Percentiles rank a stretch among this genome's conserved stretches.
phyloP scores from a whole-genome alignment of 2,329 filamentous ascomycete species.

The Epichloe sp. region DNA sequence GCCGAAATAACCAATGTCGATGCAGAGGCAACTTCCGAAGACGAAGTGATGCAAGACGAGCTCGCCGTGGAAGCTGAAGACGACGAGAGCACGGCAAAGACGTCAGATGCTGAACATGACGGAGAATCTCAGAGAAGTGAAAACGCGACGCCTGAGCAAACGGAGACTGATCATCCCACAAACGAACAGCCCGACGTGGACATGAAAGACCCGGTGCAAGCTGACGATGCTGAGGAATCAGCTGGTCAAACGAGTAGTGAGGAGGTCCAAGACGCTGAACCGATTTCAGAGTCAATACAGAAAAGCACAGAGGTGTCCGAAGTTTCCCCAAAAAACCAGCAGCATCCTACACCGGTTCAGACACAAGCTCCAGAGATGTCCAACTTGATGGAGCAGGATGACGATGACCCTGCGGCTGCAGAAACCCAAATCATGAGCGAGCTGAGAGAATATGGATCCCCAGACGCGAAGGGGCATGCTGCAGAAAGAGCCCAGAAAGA shows the following conservation, averaged over 20 bases:
- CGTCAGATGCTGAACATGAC: background rate
- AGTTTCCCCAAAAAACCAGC: background rate
- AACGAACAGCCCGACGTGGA: conserved; percentile 2
- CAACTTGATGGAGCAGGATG: background rate
- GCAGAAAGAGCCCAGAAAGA: background rate
- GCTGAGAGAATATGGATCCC: conserved; percentile 4
- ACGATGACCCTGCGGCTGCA: conserved; percentile 5
- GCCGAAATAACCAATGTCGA: background rate
- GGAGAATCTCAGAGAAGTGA: background rate
- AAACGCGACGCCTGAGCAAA: background rate
- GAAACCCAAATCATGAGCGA: conserved; percentile 14
- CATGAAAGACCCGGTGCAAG: conserved; percentile 5
- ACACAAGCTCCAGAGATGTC: background rate
- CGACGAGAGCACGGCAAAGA: background rate
- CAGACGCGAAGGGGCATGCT: conserved; percentile 4
- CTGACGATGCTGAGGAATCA: background rate
- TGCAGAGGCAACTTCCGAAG: background rate
- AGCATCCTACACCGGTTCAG: background rate
- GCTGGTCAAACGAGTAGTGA: background rate
- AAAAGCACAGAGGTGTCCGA: background rate
- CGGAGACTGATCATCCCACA: background rate
- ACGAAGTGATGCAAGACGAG: background rate
- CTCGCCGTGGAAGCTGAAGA: background rate
- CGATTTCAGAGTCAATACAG: background rate
- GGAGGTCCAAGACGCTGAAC: background rate